Conservation (phyloP, 208 protist species). For the Wallacemonas sp. region DNA sequence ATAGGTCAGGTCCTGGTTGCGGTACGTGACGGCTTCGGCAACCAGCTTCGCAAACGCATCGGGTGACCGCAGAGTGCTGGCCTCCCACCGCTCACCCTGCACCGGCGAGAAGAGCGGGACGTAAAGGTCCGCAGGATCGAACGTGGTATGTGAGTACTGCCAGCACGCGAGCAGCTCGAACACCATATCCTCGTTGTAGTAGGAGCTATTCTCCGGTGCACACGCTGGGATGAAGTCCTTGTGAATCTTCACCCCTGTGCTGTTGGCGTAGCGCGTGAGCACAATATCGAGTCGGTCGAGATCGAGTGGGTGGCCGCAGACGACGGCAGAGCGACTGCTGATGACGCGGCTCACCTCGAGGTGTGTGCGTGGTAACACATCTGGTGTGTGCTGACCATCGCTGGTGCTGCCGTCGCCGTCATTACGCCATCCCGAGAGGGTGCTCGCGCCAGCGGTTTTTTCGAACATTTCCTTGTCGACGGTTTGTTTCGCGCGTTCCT, state of each 20-base stretch:
- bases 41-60: constrained; percentile 35
- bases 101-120: constrained; percentile 72
- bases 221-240: constrained; percentile 62
- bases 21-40: constrained; percentile 51
- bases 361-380: constrained; percentile 38
- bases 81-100: constrained; percentile 48
- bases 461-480: neutral
- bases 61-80: neutral
- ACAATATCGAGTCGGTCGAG: constrained; percentile 59
- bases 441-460: neutral
- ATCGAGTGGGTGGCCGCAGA: constrained; percentile 78
- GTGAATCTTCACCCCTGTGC: constrained; percentile 66
- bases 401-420: neutral
- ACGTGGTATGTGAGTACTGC: constrained; percentile 33
- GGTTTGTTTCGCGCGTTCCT: neutral
- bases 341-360: constrained; percentile 74
- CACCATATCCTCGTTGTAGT: constrained; percentile 55
- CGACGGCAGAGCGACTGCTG: constrained; percentile 54
- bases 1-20: constrained; percentile 66
- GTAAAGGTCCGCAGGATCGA: constrained; percentile 39
- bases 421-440: neutral
- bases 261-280: constrained; percentile 51
- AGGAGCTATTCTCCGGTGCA: constrained; percentile 61
- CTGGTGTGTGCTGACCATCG: too few relatives aligned
- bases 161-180: constrained; percentile 58